Base-by-base conservation (phyloP, 2,329 filamentous ascomycete species). In the Chaetomiaceae sp. region DNA sequence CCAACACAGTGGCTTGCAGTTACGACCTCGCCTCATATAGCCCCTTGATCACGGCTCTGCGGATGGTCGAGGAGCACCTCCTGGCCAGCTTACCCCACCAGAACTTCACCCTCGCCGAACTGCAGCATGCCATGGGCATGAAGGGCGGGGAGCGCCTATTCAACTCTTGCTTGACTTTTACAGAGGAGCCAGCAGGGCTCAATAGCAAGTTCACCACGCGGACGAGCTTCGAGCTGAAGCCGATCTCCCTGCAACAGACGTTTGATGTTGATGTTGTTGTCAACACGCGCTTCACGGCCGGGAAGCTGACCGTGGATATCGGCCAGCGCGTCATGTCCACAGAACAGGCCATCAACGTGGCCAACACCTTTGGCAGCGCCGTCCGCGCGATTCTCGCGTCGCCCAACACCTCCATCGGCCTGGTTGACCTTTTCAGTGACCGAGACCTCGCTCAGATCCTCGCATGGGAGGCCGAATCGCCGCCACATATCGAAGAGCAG, bases 381-480 rank as follows among this genome's bases (percentile, higher is more conserved):
- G 65, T 84, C 14, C 72, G 75, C 22, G 75, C 81, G 0, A 65
- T 84, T 15, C 67, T 72, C 12, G 66, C 72, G 17, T 72, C 66
- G 3, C 72, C 75, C 0, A 68, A 71, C 9, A 69, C 67, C 15
- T 65, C 68, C 4, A 67, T 81, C 47, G 72, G 69, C 6, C 68
- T 77, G 19, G 66, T 78, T 23, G 75, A 81, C 63, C 69, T 81
- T 3, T 81, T 83, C 59, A 81, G 74, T 12, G 75, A 80, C 44
- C 70, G 75, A 8, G 81, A 84, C 59, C 76, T 77, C 56, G 71
- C 75, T 4, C 78, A 81, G 51, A 75, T 83, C 38, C 63, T 77
- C 7, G 72, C 74, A 5, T 81, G 80, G 68, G 80, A 78, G 47
- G 73, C 73, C 58, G 72, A 73, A 27, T 64, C 67, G 1, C 71